Evolutionary conservation across 495 filamentous ascomycete species (phyloP).

Genomic region (Penicillium pulvis): DNA sequence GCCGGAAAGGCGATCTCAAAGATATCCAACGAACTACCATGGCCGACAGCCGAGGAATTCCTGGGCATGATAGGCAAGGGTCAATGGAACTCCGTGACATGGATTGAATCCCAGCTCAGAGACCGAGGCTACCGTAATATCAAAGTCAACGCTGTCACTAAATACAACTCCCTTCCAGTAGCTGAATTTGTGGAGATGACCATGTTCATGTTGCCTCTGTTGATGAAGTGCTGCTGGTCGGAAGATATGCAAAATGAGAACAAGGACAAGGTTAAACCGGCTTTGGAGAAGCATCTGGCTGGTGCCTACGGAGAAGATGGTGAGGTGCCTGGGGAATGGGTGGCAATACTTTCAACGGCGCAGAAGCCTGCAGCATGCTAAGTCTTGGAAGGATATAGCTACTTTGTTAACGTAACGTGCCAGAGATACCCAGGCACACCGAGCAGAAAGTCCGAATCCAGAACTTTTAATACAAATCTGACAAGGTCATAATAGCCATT

Average conservation of each 20-base stretch:
- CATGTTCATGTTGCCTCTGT: conserved; percentile 30
- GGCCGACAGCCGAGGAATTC: conserved; percentile 33
- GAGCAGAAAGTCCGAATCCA: neutral
- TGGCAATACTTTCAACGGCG: conserved; percentile 38
- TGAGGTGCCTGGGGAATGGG: conserved; percentile 33
- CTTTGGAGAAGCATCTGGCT: conserved; percentile 34
- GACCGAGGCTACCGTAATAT: conserved; percentile 34
- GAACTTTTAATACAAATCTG: neutral
- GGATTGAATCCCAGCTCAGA: conserved; percentile 35
- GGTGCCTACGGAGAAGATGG: conserved; percentile 33
- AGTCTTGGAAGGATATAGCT: neutral
- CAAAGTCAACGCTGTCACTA: conserved; percentile 25
- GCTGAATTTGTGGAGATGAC: conserved; percentile 33
- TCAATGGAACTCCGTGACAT: conserved; percentile 34
- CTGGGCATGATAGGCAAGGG: conserved; percentile 22
- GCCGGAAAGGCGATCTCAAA: conserved; percentile 28
- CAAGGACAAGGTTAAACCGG: conserved; percentile 25
- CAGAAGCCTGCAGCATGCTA: conserved; percentile 19
- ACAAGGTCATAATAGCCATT: conserved; percentile 15
- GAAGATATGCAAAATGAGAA: conserved; percentile 31
- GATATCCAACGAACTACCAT: conserved; percentile 30
- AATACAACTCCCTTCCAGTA: conserved; percentile 21
- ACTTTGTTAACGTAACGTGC: neutral
- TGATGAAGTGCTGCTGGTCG: conserved; percentile 35
- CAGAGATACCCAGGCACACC: neutral